Conservation (phyloP, 768 basidiomycete genomes). For the Suillus plorans region DNA sequence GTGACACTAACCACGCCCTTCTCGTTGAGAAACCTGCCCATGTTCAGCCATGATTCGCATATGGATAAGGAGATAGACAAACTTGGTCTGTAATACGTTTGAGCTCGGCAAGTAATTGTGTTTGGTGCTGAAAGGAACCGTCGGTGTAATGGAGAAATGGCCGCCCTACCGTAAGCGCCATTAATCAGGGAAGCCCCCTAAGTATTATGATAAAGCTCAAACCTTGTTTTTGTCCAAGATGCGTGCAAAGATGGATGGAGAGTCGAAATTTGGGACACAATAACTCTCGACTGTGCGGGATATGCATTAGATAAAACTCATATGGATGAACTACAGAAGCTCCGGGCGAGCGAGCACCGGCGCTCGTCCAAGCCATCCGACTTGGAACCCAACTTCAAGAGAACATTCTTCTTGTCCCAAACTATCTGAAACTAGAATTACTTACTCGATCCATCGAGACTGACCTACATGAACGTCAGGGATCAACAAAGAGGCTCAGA, state of each 20-base stretch:
- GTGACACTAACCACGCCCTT: slow-evolving; percentile 84
- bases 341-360: not conserved
- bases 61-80: not conserved
- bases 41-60: not conserved
- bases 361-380: not conserved
- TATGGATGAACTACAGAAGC: not conserved
- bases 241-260: slow-evolving; percentile 87
- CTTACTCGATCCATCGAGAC: slow-evolving; percentile 79
- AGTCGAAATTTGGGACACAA: slow-evolving; percentile 92
- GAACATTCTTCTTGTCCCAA: not conserved
- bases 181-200: slow-evolving; percentile 1
- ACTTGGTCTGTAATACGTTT: slow-evolving; percentile 86
- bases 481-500: not conserved
- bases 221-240: slow-evolving; percentile 84
- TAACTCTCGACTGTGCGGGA: slow-evolving; percentile 74
- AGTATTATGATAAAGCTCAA: not conserved
- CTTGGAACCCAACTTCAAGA: not conserved
- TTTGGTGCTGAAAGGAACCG: slow-evolving; percentile 66
- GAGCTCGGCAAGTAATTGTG: slow-evolving; percentile 84
- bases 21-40: slow-evolving; percentile 73
- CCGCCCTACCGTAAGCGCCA: slow-evolving; percentile 56
- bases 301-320: not conserved
- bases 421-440: not conserved
- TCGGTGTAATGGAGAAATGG: slow-evolving; percentile 87
- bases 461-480: slow-evolving; percentile 42